Evolutionary conservation across 192 early-diverging fungal genomes (phyloP).

Genomic region (Podila epigama): DNA sequence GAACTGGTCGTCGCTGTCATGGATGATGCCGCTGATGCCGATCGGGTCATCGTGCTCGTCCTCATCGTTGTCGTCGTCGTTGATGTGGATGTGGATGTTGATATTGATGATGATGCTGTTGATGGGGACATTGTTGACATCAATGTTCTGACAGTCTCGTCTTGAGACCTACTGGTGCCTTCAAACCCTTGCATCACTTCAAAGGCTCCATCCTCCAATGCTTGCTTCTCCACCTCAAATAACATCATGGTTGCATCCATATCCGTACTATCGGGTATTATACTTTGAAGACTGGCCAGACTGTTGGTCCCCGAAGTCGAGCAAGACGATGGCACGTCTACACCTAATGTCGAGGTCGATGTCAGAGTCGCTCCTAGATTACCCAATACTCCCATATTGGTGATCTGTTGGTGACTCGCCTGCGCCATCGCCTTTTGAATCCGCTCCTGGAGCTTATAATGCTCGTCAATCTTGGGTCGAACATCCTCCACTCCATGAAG

Average conservation of each 20-base stretch:
- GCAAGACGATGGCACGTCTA: not conserved
- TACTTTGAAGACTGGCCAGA: slow-evolving; percentile 19
- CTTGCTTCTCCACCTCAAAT: slow-evolving; percentile 26
- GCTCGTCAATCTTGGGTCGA: slow-evolving; percentile 66
- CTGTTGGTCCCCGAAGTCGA: not conserved
- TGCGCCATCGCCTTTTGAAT: slow-evolving; percentile 15
- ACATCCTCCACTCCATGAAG: slow-evolving; percentile 70
- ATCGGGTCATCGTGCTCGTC: slow-evolving; percentile 13
- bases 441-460: slow-evolving; percentile 52
- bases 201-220: slow-evolving; percentile 21
- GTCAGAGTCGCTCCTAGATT: slow-evolving; percentile 9
- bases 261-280: slow-evolving; percentile 19
- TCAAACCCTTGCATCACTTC: too few relatives aligned
- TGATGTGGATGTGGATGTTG: too few relatives aligned
- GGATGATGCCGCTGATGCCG: not conserved
- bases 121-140: too few relatives aligned
- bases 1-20: not conserved
- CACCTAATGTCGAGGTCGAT: slow-evolving; percentile 7
- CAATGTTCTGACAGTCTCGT: too few relatives aligned
- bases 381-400: slow-evolving; percentile 22
- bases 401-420: slow-evolving; percentile 35
- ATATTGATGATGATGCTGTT: too few relatives aligned
- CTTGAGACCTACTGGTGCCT: too few relatives aligned
- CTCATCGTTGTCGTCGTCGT: slow-evolving; percentile 21
- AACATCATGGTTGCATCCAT: slow-evolving; percentile 32